phyloP scores from a whole-genome alignment of 2,329 filamentous ascomycete species.

The Monosporascus ibericus region DNA sequence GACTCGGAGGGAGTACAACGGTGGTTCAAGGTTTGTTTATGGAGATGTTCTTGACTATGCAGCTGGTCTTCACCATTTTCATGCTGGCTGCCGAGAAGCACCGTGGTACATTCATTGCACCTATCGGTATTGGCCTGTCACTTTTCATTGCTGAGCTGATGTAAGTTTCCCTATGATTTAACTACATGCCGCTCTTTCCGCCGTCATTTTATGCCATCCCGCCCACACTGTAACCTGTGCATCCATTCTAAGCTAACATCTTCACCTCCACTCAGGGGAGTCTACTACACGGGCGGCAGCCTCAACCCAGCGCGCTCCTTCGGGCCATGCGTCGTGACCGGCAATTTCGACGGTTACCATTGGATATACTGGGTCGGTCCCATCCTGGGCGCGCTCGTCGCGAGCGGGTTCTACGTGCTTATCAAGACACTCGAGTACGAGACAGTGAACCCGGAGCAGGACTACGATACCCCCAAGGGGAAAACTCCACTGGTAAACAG shows the following conservation, averaged over 20 bases:
- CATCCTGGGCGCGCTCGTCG: conserved; percentile 32
- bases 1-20: conserved; percentile 36
- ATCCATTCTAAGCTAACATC: neutral
- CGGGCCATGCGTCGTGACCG: conserved; percentile 30
- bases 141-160: conserved; percentile 45
- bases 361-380: conserved; percentile 41
- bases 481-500: neutral
- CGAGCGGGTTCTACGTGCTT: conserved; percentile 32
- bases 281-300: conserved; percentile 32
- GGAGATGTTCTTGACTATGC: conserved; percentile 47
- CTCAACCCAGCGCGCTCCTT: conserved; percentile 35
- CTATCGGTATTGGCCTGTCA: conserved; percentile 55
- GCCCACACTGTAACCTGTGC: too few relatives aligned
- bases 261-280: conserved; percentile 15
- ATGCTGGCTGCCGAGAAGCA: conserved; percentile 60
- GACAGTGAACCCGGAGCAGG: conserved; percentile 30
- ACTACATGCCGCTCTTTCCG: too few relatives aligned
- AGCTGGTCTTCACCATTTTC: conserved; percentile 48
- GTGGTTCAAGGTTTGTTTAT: conserved; percentile 45
- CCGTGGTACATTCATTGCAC: conserved; percentile 55
- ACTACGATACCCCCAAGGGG: conserved; percentile 9
- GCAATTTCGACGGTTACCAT: conserved; percentile 28
- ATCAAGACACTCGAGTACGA: conserved; percentile 36
- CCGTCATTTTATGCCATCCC: too few relatives aligned
- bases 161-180: conserved; percentile 12